Base-by-base conservation (phyloP, 176 grass and related monocot genomes). In the bread wheat (Triticum aestivum) region DNA sequence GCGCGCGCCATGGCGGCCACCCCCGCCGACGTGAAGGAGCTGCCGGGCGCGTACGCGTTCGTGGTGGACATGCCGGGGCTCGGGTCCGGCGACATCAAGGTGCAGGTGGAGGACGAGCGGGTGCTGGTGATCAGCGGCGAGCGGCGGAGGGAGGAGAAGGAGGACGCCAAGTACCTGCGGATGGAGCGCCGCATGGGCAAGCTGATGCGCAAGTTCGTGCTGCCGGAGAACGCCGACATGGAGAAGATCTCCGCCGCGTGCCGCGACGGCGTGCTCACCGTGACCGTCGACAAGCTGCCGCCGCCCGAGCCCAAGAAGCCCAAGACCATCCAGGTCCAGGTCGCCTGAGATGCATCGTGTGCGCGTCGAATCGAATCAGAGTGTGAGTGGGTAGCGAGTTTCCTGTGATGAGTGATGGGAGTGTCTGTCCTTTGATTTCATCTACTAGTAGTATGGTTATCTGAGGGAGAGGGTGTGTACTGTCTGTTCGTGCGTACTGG, bases 11-110 rank as follows among this genome's bases (percentile, higher is more conserved):
- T 97, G 94, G 94, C 94, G 24, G 87, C 90, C 6, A 94, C 94
- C 13, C 90, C 92, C 0, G 94, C 94, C 17, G 94, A 97, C 67
- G 94, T 97, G 13, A 97, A 94, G 90, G 94, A 97, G 71, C 81
- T 97, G 0, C 90, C 90, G 0, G 42, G 58, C 1, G 87, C 90
- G 42, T 49, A 29, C 62, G 23, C 62, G 4, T 97, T 97, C 88
- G 87, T 92, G 54, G 83, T 94, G 80, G 95, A 97, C 92, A 97
- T 94, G 95, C 95, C 95, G 6, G 95, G 95, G 78, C 77, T 97
- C 1, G 88, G 44, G 61, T 91, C 92, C 2, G 86, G 83, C 61
- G 95, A 97, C 87, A 89, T 97, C 88, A 91, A 89, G 88, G 95
- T 97, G 83, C 90, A 89, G 86, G 85, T 97, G 71, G 95, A 97